Evolutionary conservation across 176 grass and related monocot genomes (phyloP).

Genomic region (Oryza rufipogon): DNA sequence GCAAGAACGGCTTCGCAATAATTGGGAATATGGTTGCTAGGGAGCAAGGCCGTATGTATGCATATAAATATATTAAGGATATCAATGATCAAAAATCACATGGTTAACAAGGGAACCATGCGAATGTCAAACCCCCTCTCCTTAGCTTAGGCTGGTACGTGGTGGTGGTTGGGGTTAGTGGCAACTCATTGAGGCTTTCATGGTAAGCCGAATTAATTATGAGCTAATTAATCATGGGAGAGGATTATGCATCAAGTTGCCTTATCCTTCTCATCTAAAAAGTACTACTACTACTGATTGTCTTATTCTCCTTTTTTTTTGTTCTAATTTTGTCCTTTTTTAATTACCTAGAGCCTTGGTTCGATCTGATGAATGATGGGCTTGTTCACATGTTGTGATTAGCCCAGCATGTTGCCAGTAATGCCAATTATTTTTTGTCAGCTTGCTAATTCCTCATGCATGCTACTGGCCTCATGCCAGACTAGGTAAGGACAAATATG

Average conservation of each 20-base stretch:
- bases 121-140: slow-evolving; percentile 24
- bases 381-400: slow-evolving; percentile 20
- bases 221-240: neutral
- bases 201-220: neutral
- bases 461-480: slow-evolving; percentile 36
- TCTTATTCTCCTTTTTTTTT: neutral
- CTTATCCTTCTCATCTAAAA: neutral
- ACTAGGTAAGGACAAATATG: slow-evolving; percentile 27
- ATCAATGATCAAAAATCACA: neutral
- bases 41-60: neutral
- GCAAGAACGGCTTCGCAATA: neutral
- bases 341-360: neutral
- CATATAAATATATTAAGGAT: neutral
- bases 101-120: neutral
- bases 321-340: neutral
- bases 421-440: neutral
- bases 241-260: neutral
- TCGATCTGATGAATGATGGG: neutral
- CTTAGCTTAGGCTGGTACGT: neutral
- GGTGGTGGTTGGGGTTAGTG: neutral
- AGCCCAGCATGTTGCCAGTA: slow-evolving; percentile 1
- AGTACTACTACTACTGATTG: neutral
- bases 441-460: neutral
- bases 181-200: neutral
- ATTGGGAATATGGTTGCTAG: slow-evolving; percentile 2